These are phyloP conservation scores for Phellopilus nigrolimitatus DNA, from an alignment of 1,284 basidiomycete species.

Conservation along the genomic window DNA sequence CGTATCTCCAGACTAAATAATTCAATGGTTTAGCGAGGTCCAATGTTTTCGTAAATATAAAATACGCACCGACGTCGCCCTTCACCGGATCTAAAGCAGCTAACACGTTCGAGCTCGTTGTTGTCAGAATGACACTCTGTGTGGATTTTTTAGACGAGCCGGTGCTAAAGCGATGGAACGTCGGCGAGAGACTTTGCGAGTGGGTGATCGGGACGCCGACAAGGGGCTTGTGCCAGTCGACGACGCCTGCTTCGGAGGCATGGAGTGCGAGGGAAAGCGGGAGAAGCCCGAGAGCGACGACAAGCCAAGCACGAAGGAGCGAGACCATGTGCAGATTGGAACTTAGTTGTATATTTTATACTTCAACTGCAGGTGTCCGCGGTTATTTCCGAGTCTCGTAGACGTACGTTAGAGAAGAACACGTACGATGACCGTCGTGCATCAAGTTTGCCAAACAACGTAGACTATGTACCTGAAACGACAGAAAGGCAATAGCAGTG, in stretches of 20 bases:
- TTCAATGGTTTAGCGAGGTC: no score
- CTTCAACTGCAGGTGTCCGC: no score
- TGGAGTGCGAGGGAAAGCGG: slow-evolving; percentile 43
- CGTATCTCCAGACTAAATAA: slow-evolving; percentile 86
- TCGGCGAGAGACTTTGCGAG: slow-evolving; percentile 46
- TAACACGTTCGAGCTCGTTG: slow-evolving; percentile 75
- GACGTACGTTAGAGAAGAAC: not conserved
- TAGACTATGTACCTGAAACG: not conserved
- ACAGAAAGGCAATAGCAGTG: no score
- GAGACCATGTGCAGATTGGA: not conserved
- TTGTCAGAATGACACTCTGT: slow-evolving; percentile 56
- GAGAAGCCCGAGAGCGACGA: not conserved
- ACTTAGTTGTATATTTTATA: no score
- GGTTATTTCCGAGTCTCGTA: not conserved
- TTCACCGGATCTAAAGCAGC: slow-evolving; percentile 69
- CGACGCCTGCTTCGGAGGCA: slow-evolving; percentile 71
- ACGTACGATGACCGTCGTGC: not conserved
- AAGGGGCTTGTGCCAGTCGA: slow-evolving; percentile 81
- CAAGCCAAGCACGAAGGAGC: not conserved
- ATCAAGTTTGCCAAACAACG: no score
- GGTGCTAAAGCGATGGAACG: slow-evolving; percentile 43
- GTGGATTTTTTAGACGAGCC: slow-evolving; percentile 30
- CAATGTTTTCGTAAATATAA: no score
- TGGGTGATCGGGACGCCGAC: slow-evolving; percentile 63
- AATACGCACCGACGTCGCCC: slow-evolving; percentile 65